Percentiles rank a stretch among this genome's conserved stretches.
Conservation (phyloP, 2,329 filamentous ascomycete genomes). For the Aspergillus niger region DNA sequence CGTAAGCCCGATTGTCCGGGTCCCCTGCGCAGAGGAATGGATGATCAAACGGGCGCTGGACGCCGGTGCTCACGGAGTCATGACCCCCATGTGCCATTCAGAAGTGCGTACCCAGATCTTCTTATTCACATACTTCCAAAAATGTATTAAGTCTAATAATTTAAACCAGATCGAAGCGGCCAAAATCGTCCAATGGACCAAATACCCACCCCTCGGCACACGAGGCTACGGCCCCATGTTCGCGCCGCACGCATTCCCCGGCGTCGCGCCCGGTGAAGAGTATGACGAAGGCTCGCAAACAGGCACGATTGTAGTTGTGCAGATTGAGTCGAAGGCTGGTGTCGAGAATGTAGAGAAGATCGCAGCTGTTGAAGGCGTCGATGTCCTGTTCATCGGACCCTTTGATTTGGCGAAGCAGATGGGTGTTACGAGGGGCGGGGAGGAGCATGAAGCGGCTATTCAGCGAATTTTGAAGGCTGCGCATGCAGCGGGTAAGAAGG, state of each 20-base stretch:
- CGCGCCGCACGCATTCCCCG: slow-evolving; percentile 34
- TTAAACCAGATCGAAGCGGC: slow-evolving; percentile 29
- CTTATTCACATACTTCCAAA: no score
- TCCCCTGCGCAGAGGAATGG: slow-evolving; percentile 40
- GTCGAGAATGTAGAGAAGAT: slow-evolving; percentile 50
- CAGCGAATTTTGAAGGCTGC: slow-evolving; percentile 38
- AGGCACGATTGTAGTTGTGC: slow-evolving; percentile 37
- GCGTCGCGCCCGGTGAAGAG: slow-evolving; percentile 25
- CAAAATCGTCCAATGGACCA: slow-evolving; percentile 33
- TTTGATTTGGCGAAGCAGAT: slow-evolving; percentile 45
- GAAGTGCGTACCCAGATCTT: slow-evolving; percentile 20
- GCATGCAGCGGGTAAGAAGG: slow-evolving; percentile 41
- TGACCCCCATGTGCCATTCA: slow-evolving; percentile 40
- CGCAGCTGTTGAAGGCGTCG: slow-evolving; percentile 44
- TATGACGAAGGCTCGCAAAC: slow-evolving; percentile 40
- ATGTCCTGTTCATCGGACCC: slow-evolving; percentile 31
- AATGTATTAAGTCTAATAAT: neutral
- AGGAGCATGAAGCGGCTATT: slow-evolving; percentile 45
- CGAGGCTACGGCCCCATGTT: slow-evolving; percentile 42
- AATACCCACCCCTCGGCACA: slow-evolving; percentile 35
- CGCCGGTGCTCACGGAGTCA: slow-evolving; percentile 40
- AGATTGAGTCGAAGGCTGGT: slow-evolving; percentile 46
- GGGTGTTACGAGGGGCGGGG: slow-evolving; percentile 36
- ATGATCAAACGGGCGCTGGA: slow-evolving; percentile 46
- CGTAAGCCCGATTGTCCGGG: slow-evolving; percentile 38